These are phyloP conservation scores for Dryas octopetala DNA, from an alignment of 306 rosid genomes.

Conservation along the genomic window DNA sequence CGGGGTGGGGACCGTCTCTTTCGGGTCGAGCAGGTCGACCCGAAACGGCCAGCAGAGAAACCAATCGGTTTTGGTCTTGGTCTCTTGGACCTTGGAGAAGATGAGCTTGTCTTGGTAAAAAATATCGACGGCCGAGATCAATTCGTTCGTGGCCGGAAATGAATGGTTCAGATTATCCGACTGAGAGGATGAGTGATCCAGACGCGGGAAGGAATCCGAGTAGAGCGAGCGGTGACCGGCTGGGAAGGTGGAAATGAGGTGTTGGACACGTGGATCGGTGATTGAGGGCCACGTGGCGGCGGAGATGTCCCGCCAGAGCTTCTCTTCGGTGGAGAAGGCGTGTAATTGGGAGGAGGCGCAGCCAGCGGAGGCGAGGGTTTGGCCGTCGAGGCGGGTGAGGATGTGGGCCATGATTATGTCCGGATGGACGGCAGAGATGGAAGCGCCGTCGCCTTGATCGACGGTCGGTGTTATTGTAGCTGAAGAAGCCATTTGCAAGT, in stretches of 20 bases:
- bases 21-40: slow-evolving; percentile 54
- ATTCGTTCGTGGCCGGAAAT: slow-evolving; percentile 13
- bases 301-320: slow-evolving; percentile 63
- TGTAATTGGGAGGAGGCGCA: slow-evolving; percentile 49
- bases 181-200: slow-evolving; percentile 21
- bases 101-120: slow-evolving; percentile 44
- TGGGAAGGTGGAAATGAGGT: slow-evolving; percentile 51
- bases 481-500: slow-evolving; percentile 21
- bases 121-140: slow-evolving; percentile 75
- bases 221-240: slow-evolving; percentile 59
- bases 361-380: slow-evolving; percentile 53
- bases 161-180: background rate
- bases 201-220: slow-evolving; percentile 67
- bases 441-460: slow-evolving; percentile 10
- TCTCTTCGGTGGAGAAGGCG: slow-evolving; percentile 48
- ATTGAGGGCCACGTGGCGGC: slow-evolving; percentile 71
- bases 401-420: slow-evolving; percentile 69
- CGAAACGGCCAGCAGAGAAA: slow-evolving; percentile 62
- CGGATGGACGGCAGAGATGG: slow-evolving; percentile 50
- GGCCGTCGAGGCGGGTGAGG: slow-evolving; percentile 73
- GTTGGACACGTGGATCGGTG: slow-evolving; percentile 25
- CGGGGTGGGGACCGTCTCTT: slow-evolving; percentile 50
- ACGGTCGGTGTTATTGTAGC: background rate
- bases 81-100: slow-evolving; percentile 49
- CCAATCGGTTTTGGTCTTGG: slow-evolving; percentile 52